These are phyloP conservation scores for Candida tammaniensis DNA, from an alignment of 805 yeast genomes.

Conservation along the genomic window DNA sequence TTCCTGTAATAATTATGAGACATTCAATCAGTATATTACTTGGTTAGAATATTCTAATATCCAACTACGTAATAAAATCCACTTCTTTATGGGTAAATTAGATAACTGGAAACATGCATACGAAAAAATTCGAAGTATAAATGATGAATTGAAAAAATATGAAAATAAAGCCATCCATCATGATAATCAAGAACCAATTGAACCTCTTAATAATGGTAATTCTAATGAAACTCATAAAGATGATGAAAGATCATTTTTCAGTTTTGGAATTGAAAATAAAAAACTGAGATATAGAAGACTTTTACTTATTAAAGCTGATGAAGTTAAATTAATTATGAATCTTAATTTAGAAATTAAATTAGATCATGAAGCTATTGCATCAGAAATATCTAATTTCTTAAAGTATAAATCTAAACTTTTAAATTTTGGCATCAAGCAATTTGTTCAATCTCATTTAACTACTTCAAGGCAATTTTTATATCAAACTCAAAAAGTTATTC, in stretches of 20 bases:
- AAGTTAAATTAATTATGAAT: slow-evolving; percentile 38
- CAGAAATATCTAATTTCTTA: slow-evolving; percentile 58
- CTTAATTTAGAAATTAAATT: slow-evolving; percentile 46
- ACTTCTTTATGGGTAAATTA: slow-evolving; percentile 20
- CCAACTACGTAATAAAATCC: slow-evolving; percentile 23
- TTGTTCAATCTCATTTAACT: slow-evolving; percentile 5
- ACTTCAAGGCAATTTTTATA: not conserved
- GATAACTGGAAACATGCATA: slow-evolving; percentile 31
- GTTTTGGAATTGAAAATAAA: slow-evolving; percentile 49
- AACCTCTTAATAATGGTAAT: not conserved
- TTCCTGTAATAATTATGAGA: slow-evolving; percentile 10
- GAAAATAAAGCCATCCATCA: slow-evolving; percentile 19
- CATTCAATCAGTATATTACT: slow-evolving; percentile 15
- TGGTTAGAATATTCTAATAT: slow-evolving; percentile 24
- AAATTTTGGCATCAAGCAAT: slow-evolving; percentile 33
- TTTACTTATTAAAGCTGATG: slow-evolving; percentile 37
- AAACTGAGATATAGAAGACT: slow-evolving; percentile 46
- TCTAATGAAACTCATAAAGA: not conserved
- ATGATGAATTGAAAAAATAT: slow-evolving; percentile 26
- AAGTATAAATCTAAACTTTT: slow-evolving; percentile 46
- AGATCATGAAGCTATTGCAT: slow-evolving; percentile 62
- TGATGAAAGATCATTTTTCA: slow-evolving; percentile 26
- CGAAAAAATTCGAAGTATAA: slow-evolving; percentile 22
- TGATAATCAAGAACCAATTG: slow-evolving; percentile 2
- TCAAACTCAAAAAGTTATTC: too few species aligned